Conservation (phyloP, 768 basidiomycete species). For the Tephrocybe sp. region DNA sequence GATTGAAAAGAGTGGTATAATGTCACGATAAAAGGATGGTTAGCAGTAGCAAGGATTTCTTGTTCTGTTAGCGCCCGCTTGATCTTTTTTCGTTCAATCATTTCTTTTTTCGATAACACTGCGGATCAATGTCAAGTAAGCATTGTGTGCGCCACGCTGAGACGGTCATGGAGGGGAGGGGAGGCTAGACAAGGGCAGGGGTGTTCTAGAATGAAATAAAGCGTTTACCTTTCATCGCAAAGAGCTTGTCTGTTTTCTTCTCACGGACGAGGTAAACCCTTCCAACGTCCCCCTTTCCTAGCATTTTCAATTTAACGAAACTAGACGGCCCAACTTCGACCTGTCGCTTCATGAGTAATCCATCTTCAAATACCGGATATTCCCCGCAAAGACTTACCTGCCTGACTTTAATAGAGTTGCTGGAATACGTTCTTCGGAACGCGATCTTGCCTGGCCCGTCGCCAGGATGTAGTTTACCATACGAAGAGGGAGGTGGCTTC, state of each 20-base stretch:
- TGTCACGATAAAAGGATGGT: conserved; percentile 99
- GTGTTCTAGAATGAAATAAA: conserved; percentile 19
- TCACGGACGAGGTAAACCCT: conserved; percentile 97
- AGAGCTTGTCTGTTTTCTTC: conserved; percentile 95
- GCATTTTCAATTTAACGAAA: conserved; percentile 95
- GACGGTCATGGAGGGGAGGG: conserved; percentile 4
- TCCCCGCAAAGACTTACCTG: conserved; percentile 49
- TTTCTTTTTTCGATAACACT: conserved; percentile 99
- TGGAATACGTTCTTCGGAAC: conserved; percentile 94
- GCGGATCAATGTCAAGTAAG: conserved; percentile 36
- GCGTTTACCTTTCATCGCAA: conserved; percentile 95
- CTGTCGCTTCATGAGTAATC: conserved; percentile 33
- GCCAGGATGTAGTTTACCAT: conserved; percentile 42
- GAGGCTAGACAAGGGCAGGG: conserved; percentile 14
- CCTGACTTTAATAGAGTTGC: conserved; percentile 94
- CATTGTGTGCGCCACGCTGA: conserved; percentile 30
- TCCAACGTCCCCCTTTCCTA: conserved; percentile 99
- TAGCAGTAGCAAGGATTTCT: conserved; percentile 97
- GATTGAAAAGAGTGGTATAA: conserved; percentile 99
- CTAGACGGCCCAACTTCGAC: conserved; percentile 93
- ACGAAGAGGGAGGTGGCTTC: conserved; percentile 37
- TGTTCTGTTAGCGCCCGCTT: conserved; percentile 98
- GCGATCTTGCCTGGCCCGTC: conserved; percentile 62
- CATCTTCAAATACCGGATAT: conserved; percentile 5
- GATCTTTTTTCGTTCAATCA: conserved; percentile 99